phyloP scores from a whole-genome alignment of 305 asterid species.

The Withania somnifera region DNA sequence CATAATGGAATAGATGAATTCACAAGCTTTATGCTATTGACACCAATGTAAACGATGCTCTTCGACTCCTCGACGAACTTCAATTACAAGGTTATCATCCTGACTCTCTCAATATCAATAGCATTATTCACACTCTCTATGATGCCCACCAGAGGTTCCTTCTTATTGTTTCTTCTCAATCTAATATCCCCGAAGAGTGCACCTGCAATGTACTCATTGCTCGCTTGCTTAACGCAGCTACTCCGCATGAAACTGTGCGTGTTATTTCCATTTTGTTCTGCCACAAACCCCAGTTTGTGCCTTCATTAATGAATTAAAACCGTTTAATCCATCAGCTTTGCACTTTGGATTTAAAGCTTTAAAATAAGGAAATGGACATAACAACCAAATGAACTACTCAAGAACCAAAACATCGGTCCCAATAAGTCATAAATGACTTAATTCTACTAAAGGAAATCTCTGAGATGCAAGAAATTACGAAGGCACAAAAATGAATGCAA shows the following conservation, averaged over 20 bases:
- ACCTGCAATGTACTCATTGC: conserved; percentile 73
- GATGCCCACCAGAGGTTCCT: conserved; percentile 38
- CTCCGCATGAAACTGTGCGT: conserved; percentile 31
- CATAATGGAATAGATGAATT: conserved; percentile 50
- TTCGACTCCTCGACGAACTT: conserved; percentile 41
- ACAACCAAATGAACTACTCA: no score
- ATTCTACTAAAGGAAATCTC: no score
- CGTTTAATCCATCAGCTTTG: conserved; percentile 59
- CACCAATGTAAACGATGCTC: conserved; percentile 44
- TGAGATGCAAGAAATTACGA: no score
- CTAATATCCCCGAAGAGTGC: conserved; percentile 50
- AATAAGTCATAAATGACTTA: no score
- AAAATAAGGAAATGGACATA: no score
- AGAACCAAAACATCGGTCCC: no score
- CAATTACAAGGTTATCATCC: conserved; percentile 46
- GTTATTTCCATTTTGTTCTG: conserved; percentile 30
- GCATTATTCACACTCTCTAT: conserved; percentile 64
- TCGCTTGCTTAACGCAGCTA: conserved; percentile 38
- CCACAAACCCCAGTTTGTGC: conserved; percentile 62
- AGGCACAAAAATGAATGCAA: no score
- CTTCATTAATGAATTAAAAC: conserved; percentile 63
- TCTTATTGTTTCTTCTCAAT: conserved; percentile 17
- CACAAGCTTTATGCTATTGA: conserved; percentile 53
- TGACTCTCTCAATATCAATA: conserved; percentile 49
- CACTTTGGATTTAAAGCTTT: no score